A percentile compares a stretch with the other conserved stretches of the same genome.
These are phyloP conservation scores for Thymus mandschuricus DNA, from an alignment of 257 asterid species.

Conservation along the genomic window DNA sequence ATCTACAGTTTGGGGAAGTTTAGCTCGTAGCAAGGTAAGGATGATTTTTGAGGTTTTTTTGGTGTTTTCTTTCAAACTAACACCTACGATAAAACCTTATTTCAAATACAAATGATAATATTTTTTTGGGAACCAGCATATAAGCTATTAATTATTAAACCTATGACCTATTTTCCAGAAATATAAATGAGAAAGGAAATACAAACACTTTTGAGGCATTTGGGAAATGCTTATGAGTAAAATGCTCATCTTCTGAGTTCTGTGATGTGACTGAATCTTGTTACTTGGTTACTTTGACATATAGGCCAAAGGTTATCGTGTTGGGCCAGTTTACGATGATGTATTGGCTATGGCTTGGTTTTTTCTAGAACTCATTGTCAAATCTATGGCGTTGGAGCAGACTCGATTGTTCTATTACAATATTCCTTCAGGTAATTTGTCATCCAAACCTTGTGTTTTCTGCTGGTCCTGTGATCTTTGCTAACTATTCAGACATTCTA, in stretches of 20 bases:
- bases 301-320: constrained; percentile 99
- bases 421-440: constrained; percentile 76
- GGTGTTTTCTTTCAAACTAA: constrained; percentile 20
- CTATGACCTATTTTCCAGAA: constrained; percentile 2
- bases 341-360: constrained; percentile 99
- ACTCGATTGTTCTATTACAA: constrained; percentile 83
- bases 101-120: background rate
- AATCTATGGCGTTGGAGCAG: constrained; percentile 98
- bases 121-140: background rate
- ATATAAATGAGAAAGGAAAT: background rate
- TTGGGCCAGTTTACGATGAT: constrained; percentile 99
- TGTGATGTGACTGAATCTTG: constrained; percentile 23
- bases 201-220: background rate
- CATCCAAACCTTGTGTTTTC: constrained; percentile 27
- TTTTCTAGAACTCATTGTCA: constrained; percentile 95
- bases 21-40: constrained; percentile 99
- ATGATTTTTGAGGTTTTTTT: constrained; percentile 26
- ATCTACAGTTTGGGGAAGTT: constrained; percentile 99
- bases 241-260: constrained; percentile 29
- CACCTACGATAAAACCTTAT: background rate
- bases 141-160: background rate
- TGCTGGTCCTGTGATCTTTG: background rate
- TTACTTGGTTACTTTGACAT: constrained; percentile 35
- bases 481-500: background rate
- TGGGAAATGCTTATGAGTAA: background rate